Conservation (phyloP, 108 stramenopile species). For the Cyclotella atomus region DNA sequence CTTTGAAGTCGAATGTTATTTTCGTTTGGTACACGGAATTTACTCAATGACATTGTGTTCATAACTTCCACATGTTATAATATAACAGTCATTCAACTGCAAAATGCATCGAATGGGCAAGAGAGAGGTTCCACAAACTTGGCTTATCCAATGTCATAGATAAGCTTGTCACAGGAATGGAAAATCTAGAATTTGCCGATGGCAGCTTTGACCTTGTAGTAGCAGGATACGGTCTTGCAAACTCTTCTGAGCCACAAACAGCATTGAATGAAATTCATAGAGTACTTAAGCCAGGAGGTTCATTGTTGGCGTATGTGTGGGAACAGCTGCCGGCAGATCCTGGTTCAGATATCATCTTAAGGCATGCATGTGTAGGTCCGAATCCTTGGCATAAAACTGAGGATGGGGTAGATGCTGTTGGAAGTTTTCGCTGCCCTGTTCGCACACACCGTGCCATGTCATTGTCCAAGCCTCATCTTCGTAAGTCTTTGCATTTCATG, state of each 20-base stretch:
- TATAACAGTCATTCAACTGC: constrained; percentile 29
- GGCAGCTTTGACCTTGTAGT: constrained; percentile 49
- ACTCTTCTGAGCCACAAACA: constrained; percentile 24
- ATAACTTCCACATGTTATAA: no score
- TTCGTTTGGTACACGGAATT: no score
- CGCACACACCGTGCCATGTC: constrained; percentile 25
- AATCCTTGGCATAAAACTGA: constrained; percentile 20
- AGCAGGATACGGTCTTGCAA: constrained; percentile 43
- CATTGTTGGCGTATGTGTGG: constrained; percentile 41
- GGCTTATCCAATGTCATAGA: constrained; percentile 33
- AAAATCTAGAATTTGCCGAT: constrained; percentile 41
- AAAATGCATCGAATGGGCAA: constrained; percentile 35
- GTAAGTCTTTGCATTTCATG: background rate
- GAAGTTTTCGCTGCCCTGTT: constrained; percentile 21
- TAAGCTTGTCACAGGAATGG: constrained; percentile 24
- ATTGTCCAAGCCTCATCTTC: constrained; percentile 31
- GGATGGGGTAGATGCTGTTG: constrained; percentile 21
- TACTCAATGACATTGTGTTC: no score
- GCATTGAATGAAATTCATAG: constrained; percentile 45
- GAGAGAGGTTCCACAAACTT: constrained; percentile 17
- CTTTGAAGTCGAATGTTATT: no score
- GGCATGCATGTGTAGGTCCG: constrained; percentile 31
- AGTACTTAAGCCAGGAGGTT: constrained; percentile 52
- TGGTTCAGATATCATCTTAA: constrained; percentile 40
- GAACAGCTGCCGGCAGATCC: constrained; percentile 42